phyloP scores from a whole-genome alignment of 306 rosid genomes.

The Argentina anserina region DNA sequence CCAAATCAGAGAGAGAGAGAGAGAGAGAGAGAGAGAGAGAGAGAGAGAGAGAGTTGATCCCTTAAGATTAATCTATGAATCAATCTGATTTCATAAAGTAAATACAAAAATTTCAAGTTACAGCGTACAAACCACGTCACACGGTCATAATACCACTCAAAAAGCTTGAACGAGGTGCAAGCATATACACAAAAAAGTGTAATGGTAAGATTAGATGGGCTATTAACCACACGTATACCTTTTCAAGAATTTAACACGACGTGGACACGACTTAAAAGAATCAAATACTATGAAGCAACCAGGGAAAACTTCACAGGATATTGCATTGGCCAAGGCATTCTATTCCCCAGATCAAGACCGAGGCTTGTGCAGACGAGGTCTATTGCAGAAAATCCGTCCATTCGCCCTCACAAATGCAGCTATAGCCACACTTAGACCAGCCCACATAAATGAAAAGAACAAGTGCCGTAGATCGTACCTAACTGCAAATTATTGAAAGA shows the following conservation, averaged over 20 bases:
- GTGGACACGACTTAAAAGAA: constrained; percentile 30
- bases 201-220: constrained; percentile 17
- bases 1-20: not conserved
- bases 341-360: constrained; percentile 29
- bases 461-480: constrained; percentile 71
- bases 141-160: constrained; percentile 3
- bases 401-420: constrained; percentile 89
- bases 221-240: constrained; percentile 18
- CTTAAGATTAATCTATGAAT: not conserved
- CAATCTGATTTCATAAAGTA: not conserved
- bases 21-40: not conserved
- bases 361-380: constrained; percentile 85
- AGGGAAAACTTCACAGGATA: constrained; percentile 14
- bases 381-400: constrained; percentile 87
- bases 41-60: not conserved
- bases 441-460: constrained; percentile 86
- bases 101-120: constrained; percentile 8
- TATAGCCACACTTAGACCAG: constrained; percentile 60
- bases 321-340: constrained; percentile 17
- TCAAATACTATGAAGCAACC: constrained; percentile 27
- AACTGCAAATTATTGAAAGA: constrained; percentile 43
- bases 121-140: constrained; percentile 2
- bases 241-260: constrained; percentile 26
- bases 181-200: constrained; percentile 29
- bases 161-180: constrained; percentile 14